Evolutionary conservation across 2,329 filamentous ascomycete genomes (phyloP), one percentile per base, ranked within the genome.

Genomic region (Scedosporium apiospermum): DNA sequence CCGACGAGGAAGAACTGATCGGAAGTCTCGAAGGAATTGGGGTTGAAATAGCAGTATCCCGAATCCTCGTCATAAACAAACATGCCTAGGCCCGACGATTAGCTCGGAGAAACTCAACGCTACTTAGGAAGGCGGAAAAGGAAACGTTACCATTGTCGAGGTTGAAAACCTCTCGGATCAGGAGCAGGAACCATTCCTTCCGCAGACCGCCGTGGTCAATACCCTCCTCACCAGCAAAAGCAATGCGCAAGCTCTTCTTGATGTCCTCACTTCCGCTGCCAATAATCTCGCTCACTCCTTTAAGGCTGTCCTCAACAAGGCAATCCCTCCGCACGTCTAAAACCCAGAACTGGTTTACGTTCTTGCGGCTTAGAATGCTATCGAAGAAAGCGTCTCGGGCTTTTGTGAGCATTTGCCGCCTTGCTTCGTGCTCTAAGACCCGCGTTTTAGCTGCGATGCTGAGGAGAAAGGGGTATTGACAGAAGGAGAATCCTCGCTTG

Each of bases 21-120:
- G 0, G 91, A 93, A 0, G 90, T 93, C 72, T 96, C 93, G 68
- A 96, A 92, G 16, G 90, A 91, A 71, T 88, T 85, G 0, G 92
- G 89, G 71, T 96, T 96, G 77, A 97, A 97, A 74, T 96, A 97
- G 75, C 93, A 96, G 71, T 89, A 91, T 57, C 85, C 84, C 3
- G 92, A 96, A 69, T 96, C 91, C 60, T 96, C 91, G 65, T 96
- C 93, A 73, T 96, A 96, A 6, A 89, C 78, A 72, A 97, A 97
- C 74, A 97, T 85, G n/a, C 91, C 91, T 93, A 12, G 58, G 2
- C 44, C 65, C 60, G n/a, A 55, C 55, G 12, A 63, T 69, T 27
- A 67, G 66, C 62, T 61, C 23, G 41, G 46, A 6, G 3, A 51
- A 51, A 51, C n/a, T 27, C 12, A 27, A 10, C 26, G 23, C 18